A percentile compares a stretch with the other conserved stretches of the same genome.
Conservation (phyloP, 2,329 filamentous ascomycete genomes). For the Microcyclosporella mali region DNA sequence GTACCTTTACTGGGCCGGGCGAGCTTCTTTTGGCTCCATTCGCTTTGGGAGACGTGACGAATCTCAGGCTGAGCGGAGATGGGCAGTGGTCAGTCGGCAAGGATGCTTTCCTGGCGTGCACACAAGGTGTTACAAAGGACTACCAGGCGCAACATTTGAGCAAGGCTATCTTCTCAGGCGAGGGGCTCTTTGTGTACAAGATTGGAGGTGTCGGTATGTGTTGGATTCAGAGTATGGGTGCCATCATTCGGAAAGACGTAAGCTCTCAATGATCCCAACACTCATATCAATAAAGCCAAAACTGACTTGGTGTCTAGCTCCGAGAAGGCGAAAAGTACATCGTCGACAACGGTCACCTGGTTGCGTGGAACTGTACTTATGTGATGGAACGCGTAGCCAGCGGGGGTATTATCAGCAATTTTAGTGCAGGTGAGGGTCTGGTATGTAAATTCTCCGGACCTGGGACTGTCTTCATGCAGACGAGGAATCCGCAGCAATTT, state of each 20-base stretch:
- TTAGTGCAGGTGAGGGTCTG: conserved; percentile 76
- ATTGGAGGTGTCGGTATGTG: conserved; percentile 73
- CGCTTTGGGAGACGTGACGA: conserved; percentile 77
- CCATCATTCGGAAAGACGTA: conserved; percentile 90
- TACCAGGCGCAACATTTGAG: conserved; percentile 74
- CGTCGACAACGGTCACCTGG: conserved; percentile 62
- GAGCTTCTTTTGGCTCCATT: conserved; percentile 79
- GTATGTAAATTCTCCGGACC: conserved; percentile 92
- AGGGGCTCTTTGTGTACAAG: conserved; percentile 86
- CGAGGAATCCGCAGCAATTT: conserved; percentile 69
- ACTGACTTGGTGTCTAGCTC: conserved; percentile 33
- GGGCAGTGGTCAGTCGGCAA: conserved; percentile 79
- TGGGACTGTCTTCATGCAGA: conserved; percentile 88
- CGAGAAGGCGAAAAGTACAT: conserved; percentile 75
- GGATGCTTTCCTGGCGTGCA: conserved; percentile 79
- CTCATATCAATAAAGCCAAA: too few species aligned
- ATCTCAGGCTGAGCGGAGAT: conserved; percentile 62
- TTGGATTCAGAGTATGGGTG: conserved; percentile 90
- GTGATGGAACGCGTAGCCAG: conserved; percentile 82
- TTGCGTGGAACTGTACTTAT: conserved; percentile 92
- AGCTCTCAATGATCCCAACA: conserved; percentile 40
- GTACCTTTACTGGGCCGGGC: conserved; percentile 80
- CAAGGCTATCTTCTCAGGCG: conserved; percentile 90
- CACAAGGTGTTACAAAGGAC: conserved; percentile 80
- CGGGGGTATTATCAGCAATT: conserved; percentile 83